Base-by-base conservation (phyloP, 805 yeast species). In the Wickerhamiella lipophila region DNA sequence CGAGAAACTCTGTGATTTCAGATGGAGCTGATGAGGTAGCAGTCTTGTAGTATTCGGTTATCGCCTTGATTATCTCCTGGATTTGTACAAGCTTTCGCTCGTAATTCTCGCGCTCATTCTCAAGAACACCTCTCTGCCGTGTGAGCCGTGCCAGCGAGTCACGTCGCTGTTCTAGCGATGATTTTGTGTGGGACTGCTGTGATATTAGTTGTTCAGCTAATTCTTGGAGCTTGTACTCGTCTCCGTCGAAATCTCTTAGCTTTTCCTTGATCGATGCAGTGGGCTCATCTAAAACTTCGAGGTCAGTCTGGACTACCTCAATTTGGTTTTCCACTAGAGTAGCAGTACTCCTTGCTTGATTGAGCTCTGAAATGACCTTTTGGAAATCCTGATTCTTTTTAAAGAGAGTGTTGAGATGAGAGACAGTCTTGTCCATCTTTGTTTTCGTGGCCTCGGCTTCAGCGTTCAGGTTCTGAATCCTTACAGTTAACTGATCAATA, bases 311-410 rank as follows among this genome's bases (percentile, higher is more conserved):
- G 3, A 85, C 60, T 42, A 83, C 68, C 8, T 64, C 62, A 3
- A 78, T 70, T 52, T 79, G 83, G 15, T 74, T 76, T 1, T 56
- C 52, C 3, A 77, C 60, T 1, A 77, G 68, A 8, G 58, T 58
- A 50, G 69, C 67, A 42, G 73, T 72, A 45, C 75, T 75, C 30
- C 68, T 66, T 41, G 82, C 60, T 46, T 75, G 76, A 35, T 81
- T 84, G 19, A 79, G 63, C 53, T 75, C 75, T 25, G 82, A 78
- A 18, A 88, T 60, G 0, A 78, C 76, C 52, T 78, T 71, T 60
- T 86, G 95, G 60, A 81, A 88, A 50, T 82, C 81, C 60, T 85
- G 95, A 58, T 85, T 84, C 1, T 84, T 71, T 44, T 77, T 75
- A 64, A 86, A 87, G 12, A 88, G 66, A 12, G 60, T 60, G 43